Percentiles rank a stretch among this genome's conserved stretches.
phyloP scores from a whole-genome alignment of 2,329 filamentous ascomycete species.

The Xylariaceae sp. region DNA sequence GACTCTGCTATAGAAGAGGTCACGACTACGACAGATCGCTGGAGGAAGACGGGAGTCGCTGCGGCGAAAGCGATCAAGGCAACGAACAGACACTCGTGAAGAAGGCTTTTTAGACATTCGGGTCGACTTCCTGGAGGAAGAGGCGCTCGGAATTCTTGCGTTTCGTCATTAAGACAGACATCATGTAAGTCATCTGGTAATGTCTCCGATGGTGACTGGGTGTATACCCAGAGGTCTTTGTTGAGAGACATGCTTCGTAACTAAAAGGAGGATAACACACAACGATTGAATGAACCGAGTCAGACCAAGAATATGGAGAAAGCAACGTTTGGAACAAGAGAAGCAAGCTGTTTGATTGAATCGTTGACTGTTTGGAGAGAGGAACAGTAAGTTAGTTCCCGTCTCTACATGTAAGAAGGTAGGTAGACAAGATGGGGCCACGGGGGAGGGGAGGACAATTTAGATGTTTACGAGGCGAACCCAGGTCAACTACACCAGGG shows the following conservation, averaged over 20 bases:
- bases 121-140: conserved; percentile 38
- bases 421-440: neutral
- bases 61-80: conserved; percentile 41
- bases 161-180: conserved; percentile 40
- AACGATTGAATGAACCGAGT: conserved; percentile 22
- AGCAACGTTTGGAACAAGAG: conserved; percentile 31
- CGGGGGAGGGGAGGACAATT: neutral
- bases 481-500: neutral
- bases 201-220: conserved; percentile 25
- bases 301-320: conserved; percentile 25
- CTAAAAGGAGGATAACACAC: conserved; percentile 22
- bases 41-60: conserved; percentile 43
- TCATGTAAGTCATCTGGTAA: conserved; percentile 41
- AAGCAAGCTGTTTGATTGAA: conserved; percentile 23
- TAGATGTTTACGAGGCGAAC: neutral
- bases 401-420: no score
- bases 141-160: conserved; percentile 25
- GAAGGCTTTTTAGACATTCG: conserved; percentile 36
- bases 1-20: conserved; percentile 37
- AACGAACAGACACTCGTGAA: conserved; percentile 41
- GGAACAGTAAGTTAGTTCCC: conserved; percentile 1
- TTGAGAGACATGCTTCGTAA: conserved; percentile 32
- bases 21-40: conserved; percentile 42
- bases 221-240: conserved; percentile 33
- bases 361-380: conserved; percentile 18